Conservation (phyloP, 2,329 filamentous ascomycete species). For the Dactylella cylindrospora region DNA sequence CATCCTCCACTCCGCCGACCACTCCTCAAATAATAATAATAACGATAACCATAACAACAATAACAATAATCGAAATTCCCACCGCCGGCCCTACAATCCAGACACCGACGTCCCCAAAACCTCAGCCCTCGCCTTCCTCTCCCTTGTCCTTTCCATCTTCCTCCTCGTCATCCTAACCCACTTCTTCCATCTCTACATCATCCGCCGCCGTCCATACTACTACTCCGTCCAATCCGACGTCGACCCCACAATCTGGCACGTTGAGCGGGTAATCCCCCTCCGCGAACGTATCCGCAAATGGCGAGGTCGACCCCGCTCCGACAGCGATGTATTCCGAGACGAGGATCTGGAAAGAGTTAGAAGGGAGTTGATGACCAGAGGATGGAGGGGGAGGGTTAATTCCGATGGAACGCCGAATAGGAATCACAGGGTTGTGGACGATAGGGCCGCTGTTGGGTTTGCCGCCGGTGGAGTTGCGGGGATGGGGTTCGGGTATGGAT, state of each 20-base stretch:
- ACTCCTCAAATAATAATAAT: no score
- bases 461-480: conserved; percentile 13
- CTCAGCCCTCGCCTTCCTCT: conserved; percentile 35
- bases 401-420: conserved; percentile 34
- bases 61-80: conserved; percentile 4
- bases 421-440: conserved; percentile 31
- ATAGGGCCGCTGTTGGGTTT: conserved; percentile 32
- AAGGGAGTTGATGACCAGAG: conserved; percentile 17
- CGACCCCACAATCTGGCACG: conserved; percentile 41
- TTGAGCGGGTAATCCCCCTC: conserved; percentile 37
- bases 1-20: conserved; percentile 5
- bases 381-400: conserved; percentile 37
- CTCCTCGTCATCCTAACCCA: conserved; percentile 30
- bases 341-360: conserved; percentile 41
- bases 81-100: no score
- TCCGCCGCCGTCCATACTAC: conserved; percentile 31
- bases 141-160: conserved; percentile 32
- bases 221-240: conserved; percentile 41
- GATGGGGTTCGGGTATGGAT: conserved; percentile 8
- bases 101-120: no score
- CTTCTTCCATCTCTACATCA: conserved; percentile 41
- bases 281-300: conserved; percentile 30
- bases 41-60: conserved; percentile 25
- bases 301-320: conserved; percentile 9
- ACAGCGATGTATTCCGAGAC: conserved; percentile 36